Percentiles rank a stretch among this genome's conserved stretches.
Evolutionary conservation across 139 green algal species (phyloP).

Genomic region (Edaphochlamys debaryana): DNA sequence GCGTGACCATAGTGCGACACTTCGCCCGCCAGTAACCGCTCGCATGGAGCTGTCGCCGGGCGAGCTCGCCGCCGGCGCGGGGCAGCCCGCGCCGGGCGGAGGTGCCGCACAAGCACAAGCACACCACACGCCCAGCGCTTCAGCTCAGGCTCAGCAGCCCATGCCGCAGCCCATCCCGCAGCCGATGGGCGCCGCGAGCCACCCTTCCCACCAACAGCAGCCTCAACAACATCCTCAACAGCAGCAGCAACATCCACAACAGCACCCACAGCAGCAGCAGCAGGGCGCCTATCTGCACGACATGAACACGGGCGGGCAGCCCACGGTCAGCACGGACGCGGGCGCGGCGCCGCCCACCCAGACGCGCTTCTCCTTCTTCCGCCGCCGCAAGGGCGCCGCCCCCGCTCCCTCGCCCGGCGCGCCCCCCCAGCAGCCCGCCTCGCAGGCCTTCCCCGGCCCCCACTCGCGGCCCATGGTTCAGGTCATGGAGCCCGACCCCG

Average conservation of each 20-base stretch:
- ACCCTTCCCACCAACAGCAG: too few relatives aligned
- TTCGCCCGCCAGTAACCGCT: too few relatives aligned
- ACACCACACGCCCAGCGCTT: too few relatives aligned
- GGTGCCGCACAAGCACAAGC: too few relatives aligned
- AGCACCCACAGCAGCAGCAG: not conserved
- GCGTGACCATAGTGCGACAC: too few relatives aligned
- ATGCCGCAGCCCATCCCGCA: too few relatives aligned
- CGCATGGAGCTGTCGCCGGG: too few relatives aligned
- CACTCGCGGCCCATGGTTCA: not conserved
- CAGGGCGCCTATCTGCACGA: not conserved
- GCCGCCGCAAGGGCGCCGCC: not conserved
- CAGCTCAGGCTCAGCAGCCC: too few relatives aligned
- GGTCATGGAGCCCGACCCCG: too few relatives aligned
- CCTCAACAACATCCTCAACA: not conserved
- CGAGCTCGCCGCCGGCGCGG: too few relatives aligned
- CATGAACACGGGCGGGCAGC: not conserved
- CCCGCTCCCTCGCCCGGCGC: not conserved
- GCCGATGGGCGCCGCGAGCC: too few relatives aligned
- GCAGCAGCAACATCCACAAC: not conserved
- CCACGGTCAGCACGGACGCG: not conserved
- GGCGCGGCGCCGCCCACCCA: not conserved
- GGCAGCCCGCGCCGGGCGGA: too few relatives aligned
- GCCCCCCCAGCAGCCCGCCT: not conserved
- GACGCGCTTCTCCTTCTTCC: constrained; percentile 3
- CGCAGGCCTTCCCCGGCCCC: not conserved